Conservation (phyloP, 805 yeast genomes). For the Metschnikowia bowlesiae region DNA sequence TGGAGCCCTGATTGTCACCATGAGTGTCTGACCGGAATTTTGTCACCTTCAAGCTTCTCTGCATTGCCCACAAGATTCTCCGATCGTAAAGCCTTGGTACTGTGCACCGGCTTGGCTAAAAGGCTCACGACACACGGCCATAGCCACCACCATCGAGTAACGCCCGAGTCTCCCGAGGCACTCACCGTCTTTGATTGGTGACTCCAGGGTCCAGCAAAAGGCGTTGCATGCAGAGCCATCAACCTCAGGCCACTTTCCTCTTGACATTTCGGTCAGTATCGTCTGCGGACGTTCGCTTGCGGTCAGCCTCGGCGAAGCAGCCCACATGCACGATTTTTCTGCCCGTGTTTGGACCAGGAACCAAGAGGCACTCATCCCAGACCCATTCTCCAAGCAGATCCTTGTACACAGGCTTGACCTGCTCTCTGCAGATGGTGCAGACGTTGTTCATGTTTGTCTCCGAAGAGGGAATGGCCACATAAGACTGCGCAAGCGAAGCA, state of each 20-base stretch:
- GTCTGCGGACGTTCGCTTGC: conserved; percentile 29
- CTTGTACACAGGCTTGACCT: conserved; percentile 39
- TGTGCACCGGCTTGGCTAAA: too few species aligned
- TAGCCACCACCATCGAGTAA: too few species aligned
- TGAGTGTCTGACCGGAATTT: too few species aligned
- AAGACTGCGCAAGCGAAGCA: conserved; percentile 15
- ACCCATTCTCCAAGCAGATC: conserved; percentile 46
- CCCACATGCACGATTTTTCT: conserved; percentile 38
- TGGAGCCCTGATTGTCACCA: too few species aligned
- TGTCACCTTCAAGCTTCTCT: too few species aligned
- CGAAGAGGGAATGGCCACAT: conserved; percentile 64
- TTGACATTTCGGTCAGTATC: conserved; percentile 20
- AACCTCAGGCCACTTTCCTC: conserved; percentile 15
- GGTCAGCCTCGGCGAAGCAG: conserved; percentile 37
- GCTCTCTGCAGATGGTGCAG: conserved; percentile 41
- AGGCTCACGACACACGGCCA: too few species aligned
- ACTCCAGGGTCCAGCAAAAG: too few species aligned
- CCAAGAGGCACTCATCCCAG: conserved; percentile 37
- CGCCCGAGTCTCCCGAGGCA: too few species aligned
- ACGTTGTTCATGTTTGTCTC: conserved; percentile 46
- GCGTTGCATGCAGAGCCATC: not conserved
- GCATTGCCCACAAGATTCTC: too few species aligned
- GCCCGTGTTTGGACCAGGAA: conserved; percentile 33
- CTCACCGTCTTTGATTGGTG: too few species aligned
- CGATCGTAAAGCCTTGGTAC: too few species aligned